These are phyloP conservation scores for Suillus alpinus DNA, from an alignment of 768 basidiomycete species.

Conservation along the genomic window DNA sequence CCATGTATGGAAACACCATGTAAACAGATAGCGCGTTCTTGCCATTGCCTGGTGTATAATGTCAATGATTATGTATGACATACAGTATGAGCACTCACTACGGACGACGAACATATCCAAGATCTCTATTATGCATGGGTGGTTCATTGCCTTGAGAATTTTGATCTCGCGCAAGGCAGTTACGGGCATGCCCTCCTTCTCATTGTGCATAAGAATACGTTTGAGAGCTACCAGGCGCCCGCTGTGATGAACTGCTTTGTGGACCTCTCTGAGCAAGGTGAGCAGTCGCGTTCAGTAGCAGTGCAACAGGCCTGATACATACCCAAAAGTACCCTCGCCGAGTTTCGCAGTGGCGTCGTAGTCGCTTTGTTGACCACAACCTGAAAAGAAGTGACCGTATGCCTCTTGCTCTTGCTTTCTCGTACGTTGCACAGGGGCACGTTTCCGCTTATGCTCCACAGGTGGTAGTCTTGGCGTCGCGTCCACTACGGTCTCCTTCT, in stretches of 20 bases:
- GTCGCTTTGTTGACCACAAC: conserved; percentile 69
- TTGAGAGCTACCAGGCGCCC: conserved; percentile 80
- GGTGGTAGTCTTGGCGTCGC: not conserved
- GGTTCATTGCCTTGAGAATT: conserved; percentile 86
- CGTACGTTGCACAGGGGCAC: conserved; percentile 47
- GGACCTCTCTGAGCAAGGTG: conserved; percentile 66
- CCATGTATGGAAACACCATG: conserved; percentile 99
- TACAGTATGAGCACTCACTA: conserved; percentile 44
- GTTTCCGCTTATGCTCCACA: conserved; percentile 30
- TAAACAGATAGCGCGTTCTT: conserved; percentile 79
- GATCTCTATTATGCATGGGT: conserved; percentile 83
- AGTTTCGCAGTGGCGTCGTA: conserved; percentile 85
- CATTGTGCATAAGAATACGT: conserved; percentile 94
- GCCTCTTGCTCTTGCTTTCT: conserved; percentile 63
- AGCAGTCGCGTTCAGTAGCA: conserved; percentile 7
- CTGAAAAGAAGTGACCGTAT: conserved; percentile 65
- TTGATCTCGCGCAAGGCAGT: conserved; percentile 97
- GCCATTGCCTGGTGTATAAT: conserved; percentile 47
- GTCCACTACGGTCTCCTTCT: conserved; percentile 14
- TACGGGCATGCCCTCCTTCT: conserved; percentile 95
- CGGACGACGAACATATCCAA: conserved; percentile 90
- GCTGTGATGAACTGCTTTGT: conserved; percentile 76
- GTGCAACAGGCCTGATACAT: conserved; percentile 29
- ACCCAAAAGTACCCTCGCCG: conserved; percentile 98
- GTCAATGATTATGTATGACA: conserved; percentile 1